Evolutionary conservation across 2,329 filamentous ascomycete genomes (phyloP).

Genomic region (Botrytis deweyae): DNA sequence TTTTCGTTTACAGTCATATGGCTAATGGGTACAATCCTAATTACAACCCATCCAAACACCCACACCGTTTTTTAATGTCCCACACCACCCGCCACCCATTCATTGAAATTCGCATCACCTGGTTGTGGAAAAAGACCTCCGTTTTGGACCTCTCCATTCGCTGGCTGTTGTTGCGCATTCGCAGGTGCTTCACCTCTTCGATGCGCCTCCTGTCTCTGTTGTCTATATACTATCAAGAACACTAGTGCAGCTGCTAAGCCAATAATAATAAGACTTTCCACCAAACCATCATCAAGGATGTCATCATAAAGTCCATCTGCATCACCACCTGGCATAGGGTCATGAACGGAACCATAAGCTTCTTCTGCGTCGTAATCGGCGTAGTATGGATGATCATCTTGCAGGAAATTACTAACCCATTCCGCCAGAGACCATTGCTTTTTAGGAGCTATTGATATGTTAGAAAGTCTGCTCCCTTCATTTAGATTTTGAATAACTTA

Average conservation of each 20-base stretch:
- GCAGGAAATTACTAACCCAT: conserved; percentile 84
- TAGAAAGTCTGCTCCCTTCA: conserved; percentile 43
- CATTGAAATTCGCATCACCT: conserved; percentile 64
- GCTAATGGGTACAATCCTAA: neutral
- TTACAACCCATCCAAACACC: neutral
- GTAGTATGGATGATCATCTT: conserved; percentile 61
- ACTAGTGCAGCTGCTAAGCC: conserved; percentile 72
- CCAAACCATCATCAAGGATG: conserved; percentile 70
- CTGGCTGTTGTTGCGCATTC: conserved; percentile 38
- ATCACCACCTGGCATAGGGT: conserved; percentile 56
- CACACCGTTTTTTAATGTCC: conserved; percentile 50
- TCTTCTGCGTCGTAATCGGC: conserved; percentile 53
- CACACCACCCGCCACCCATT: conserved; percentile 64
- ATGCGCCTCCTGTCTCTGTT: conserved; percentile 63
- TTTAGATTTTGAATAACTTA: conserved; percentile 47
- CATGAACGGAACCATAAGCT: conserved; percentile 47
- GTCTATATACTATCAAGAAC: conserved; percentile 77
- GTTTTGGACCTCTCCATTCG: conserved; percentile 40
- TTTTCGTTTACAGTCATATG: neutral
- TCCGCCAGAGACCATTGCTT: conserved; percentile 78
- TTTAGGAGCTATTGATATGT: conserved; percentile 58
- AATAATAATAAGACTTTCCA: conserved; percentile 84
- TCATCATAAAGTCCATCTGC: conserved; percentile 58
- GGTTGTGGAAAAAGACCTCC: conserved; percentile 63
- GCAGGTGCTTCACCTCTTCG: conserved; percentile 45